Percentiles rank a stretch among this genome's conserved stretches.
Evolutionary conservation across 495 filamentous ascomycete species (phyloP).

Genomic region (Extremus antarcticus): DNA sequence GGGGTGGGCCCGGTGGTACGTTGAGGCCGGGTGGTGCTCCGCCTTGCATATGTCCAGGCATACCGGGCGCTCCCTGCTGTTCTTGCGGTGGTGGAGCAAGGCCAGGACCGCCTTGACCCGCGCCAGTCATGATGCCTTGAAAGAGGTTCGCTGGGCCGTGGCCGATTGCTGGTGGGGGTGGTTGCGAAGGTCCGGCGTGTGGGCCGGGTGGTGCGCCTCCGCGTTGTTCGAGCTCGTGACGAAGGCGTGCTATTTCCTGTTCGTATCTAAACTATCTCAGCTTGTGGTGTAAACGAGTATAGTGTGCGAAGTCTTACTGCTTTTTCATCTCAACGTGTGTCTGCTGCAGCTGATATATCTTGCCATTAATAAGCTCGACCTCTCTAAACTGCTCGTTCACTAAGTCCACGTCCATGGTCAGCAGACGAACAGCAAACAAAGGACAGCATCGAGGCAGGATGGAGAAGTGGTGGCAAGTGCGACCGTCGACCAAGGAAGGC

Average conservation of each 20-base stretch:
- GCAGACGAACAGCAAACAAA: too few species aligned
- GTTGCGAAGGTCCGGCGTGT: slow-evolving; percentile 64
- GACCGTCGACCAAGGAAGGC: too few species aligned
- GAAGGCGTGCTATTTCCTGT: slow-evolving; percentile 73
- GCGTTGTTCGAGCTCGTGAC: slow-evolving; percentile 78
- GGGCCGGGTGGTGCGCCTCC: slow-evolving; percentile 44
- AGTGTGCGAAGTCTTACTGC: slow-evolving; percentile 51
- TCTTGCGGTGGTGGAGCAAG: slow-evolving; percentile 74
- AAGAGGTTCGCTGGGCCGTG: slow-evolving; percentile 87
- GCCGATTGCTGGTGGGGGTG: slow-evolving; percentile 76
- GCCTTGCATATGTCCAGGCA: slow-evolving; percentile 18
- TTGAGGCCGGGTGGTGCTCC: slow-evolving; percentile 31
- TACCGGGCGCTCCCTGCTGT: slow-evolving; percentile 28
- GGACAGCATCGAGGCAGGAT: too few species aligned
- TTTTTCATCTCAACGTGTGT: slow-evolving; percentile 73
- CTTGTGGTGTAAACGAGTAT: not conserved
- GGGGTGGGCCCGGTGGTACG: slow-evolving; percentile 28
- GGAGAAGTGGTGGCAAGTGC: too few species aligned
- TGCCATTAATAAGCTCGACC: slow-evolving; percentile 83
- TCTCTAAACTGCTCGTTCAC: slow-evolving; percentile 81
- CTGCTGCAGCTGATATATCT: slow-evolving; percentile 83
- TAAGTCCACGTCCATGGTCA: slow-evolving; percentile 27
- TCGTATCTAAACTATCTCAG: slow-evolving; percentile 57
- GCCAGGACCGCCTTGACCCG: slow-evolving; percentile 66
- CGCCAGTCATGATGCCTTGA: slow-evolving; percentile 85